These are phyloP conservation scores for Crithidia thermophila DNA, from an alignment of 208 protist species.

Conservation along the genomic window DNA sequence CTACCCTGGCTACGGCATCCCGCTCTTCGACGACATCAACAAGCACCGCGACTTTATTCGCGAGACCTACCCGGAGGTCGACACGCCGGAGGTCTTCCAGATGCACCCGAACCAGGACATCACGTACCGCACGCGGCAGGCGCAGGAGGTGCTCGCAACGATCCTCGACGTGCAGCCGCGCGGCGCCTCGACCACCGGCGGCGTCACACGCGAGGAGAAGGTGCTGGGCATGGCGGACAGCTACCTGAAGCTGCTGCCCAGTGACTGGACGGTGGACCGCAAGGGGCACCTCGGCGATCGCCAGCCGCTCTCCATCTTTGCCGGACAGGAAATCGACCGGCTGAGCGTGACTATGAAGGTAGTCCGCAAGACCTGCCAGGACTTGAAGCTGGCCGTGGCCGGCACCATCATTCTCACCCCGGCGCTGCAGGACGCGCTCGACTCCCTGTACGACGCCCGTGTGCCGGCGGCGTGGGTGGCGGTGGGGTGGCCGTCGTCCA, in stretches of 20 bases:
- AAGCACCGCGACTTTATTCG: conserved; percentile 94
- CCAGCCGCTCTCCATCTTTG: conserved; percentile 97
- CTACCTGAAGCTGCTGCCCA: conserved; percentile 92
- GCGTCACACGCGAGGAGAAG: conserved; percentile 94
- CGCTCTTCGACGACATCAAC: conserved; percentile 94
- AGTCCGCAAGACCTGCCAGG: conserved; percentile 87
- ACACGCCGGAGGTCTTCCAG: conserved; percentile 97
- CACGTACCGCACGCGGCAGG: conserved; percentile 92
- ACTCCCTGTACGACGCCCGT: conserved; percentile 96
- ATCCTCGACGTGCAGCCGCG: conserved; percentile 98
- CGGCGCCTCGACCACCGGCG: conserved; percentile 79
- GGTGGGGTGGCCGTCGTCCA: conserved; percentile 96
- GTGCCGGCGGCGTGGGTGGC: conserved; percentile 96
- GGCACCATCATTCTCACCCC: conserved; percentile 98
- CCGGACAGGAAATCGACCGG: conserved; percentile 96
- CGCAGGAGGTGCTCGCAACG: conserved; percentile 93
- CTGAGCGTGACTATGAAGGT: conserved; percentile 83
- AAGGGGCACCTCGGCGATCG: conserved; percentile 78
- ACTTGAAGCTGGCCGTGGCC: conserved; percentile 96
- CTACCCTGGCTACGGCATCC: conserved; percentile 86
- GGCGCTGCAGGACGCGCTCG: conserved; percentile 93
- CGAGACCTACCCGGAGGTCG: conserved; percentile 94
- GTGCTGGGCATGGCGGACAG: conserved; percentile 90
- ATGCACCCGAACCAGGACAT: conserved; percentile 98
- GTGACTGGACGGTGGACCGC: conserved; percentile 90